Conservation (phyloP, 2,329 filamentous ascomycete species). For the Aspergillus pseudoglaucus region DNA sequence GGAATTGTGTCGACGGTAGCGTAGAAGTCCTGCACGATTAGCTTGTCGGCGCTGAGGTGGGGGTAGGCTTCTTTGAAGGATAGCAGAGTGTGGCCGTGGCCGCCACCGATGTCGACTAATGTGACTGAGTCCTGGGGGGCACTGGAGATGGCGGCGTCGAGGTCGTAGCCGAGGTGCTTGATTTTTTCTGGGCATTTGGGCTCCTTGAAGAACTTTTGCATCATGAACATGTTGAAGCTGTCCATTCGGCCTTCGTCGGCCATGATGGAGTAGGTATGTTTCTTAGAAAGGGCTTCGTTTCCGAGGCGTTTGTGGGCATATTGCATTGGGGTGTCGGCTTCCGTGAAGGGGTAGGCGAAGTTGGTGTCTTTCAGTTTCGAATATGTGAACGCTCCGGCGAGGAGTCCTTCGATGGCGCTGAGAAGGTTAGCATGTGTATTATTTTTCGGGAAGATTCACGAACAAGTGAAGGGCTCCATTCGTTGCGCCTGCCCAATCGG, state of each 20-base stretch:
- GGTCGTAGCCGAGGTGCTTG: conserved; percentile 25
- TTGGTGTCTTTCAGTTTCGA: conserved; percentile 26
- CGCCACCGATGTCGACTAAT: conserved; percentile 35
- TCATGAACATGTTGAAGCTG: conserved; percentile 36
- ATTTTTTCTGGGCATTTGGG: conserved; percentile 27
- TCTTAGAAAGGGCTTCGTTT: conserved; percentile 17
- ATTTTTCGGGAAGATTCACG: conserved; percentile 1
- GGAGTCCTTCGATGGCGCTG: conserved; percentile 30
- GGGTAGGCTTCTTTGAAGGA: conserved; percentile 31
- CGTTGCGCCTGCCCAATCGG: conserved; percentile 26
- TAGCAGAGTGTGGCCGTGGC: conserved; percentile 30
- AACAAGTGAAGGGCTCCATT: conserved; percentile 35
- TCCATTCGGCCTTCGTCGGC: conserved; percentile 29
- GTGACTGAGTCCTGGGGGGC: conserved; percentile 8
- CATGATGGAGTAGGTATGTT: conserved; percentile 35
- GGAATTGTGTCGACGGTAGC: conserved; percentile 20
- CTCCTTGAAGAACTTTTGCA: conserved; percentile 32
- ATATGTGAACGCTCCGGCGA: conserved; percentile 31
- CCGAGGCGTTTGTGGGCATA: conserved; percentile 30
- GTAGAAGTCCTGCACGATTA: conserved; percentile 34
- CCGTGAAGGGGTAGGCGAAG: conserved; percentile 31
- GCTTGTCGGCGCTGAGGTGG: conserved; percentile 17
- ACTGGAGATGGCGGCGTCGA: conserved; percentile 18
- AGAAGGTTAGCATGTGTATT: neutral
- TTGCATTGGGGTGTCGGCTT: conserved; percentile 28